Conservation (phyloP, 441 rosid species). For the Syzygium syzygioides region DNA sequence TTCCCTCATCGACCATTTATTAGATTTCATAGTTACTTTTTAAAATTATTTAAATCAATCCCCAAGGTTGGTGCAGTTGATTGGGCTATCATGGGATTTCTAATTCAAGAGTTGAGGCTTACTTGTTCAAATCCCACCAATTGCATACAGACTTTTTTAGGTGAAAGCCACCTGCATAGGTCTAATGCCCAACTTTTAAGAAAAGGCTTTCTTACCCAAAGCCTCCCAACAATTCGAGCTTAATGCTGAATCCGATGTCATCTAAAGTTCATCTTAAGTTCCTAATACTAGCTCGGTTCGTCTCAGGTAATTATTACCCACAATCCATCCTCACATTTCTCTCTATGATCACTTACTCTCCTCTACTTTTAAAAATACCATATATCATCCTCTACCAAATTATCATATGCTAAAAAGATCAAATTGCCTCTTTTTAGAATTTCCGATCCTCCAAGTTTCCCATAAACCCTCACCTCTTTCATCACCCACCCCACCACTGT, state of each 20-base stretch:
- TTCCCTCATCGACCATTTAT: neutral
- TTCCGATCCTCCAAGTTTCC: neutral
- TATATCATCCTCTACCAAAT: neutral
- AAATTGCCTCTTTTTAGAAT: neutral
- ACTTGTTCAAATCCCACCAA: neutral
- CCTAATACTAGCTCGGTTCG: neutral
- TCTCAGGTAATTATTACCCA: neutral
- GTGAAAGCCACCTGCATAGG: neutral
- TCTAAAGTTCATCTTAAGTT: neutral
- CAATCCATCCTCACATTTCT: neutral
- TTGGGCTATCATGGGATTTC: neutral
- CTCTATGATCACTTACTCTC: neutral
- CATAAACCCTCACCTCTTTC: neutral
- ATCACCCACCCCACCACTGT: neutral
- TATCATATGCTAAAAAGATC: neutral
- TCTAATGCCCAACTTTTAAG: neutral
- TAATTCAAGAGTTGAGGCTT: neutral
- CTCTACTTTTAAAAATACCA: neutral
- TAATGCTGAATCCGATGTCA: neutral
- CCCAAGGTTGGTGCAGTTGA: neutral
- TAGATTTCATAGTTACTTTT: neutral
- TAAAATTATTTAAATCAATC: neutral
- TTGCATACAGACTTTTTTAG: neutral
- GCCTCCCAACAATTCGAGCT: neutral
- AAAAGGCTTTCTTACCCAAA: neutral